Percentiles rank a stretch among this genome's conserved stretches.
Conservation (phyloP, 495 filamentous ascomycete genomes). For the Talaromyces trachyspermus region DNA sequence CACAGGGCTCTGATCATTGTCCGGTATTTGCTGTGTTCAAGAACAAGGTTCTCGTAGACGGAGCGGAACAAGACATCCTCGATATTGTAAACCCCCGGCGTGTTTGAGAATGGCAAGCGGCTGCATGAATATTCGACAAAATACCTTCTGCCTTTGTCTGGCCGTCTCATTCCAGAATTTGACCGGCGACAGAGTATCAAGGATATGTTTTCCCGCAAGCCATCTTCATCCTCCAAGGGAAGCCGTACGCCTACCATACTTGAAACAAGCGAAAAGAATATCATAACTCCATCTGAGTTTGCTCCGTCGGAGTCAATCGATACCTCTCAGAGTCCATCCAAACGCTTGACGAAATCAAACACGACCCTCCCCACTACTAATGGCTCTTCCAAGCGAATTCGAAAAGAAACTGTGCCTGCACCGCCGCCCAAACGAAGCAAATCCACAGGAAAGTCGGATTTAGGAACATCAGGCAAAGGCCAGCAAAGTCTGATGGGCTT, state of each 20-base stretch:
- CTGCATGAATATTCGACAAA: constrained; percentile 58
- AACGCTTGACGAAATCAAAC: not conserved
- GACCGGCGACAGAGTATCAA: constrained; percentile 76
- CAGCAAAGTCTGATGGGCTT: constrained; percentile 80
- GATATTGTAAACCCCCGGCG: constrained; percentile 80
- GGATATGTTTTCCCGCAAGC: constrained; percentile 77
- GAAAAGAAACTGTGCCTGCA: not conserved
- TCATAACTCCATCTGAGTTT: not conserved
- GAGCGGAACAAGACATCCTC: constrained; percentile 43
- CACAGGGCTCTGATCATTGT: constrained; percentile 87
- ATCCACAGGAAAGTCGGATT: constrained; percentile 19
- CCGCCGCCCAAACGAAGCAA: constrained; percentile 41
- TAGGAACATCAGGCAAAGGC: constrained; percentile 31
- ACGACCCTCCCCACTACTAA: not conserved
- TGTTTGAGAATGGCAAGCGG: constrained; percentile 65
- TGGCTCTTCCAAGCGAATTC: constrained; percentile 10
- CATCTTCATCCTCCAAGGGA: constrained; percentile 12
- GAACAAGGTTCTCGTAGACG: constrained; percentile 48
- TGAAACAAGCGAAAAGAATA: not conserved
- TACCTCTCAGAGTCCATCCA: not conserved
- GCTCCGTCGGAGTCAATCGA: not conserved
- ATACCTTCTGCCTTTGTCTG: constrained; percentile 66
- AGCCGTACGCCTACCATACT: not conserved
- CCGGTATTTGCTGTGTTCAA: constrained; percentile 80
- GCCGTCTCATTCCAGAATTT: constrained; percentile 81